These are phyloP conservation scores for Sanghuangporus weigelae DNA, from an alignment of 1,284 basidiomycete species.

Conservation along the genomic window DNA sequence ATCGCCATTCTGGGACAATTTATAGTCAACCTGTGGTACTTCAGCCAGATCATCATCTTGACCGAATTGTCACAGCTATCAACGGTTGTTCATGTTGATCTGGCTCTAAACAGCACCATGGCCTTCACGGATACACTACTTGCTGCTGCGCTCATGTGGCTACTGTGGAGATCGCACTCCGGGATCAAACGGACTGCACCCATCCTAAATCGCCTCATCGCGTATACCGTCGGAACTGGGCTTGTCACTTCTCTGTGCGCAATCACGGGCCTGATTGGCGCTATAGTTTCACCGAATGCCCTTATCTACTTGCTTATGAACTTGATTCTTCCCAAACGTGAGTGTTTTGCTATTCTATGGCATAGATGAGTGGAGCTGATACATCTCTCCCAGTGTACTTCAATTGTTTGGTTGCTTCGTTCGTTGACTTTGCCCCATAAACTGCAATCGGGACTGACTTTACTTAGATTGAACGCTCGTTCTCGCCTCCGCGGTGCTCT, in stretches of 20 bases:
- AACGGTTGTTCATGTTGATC: background rate
- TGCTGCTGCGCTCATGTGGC: background rate
- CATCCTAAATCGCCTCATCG: background rate
- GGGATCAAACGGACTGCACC: background rate
- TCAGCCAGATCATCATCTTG: background rate
- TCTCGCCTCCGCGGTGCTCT: background rate
- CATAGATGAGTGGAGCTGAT: background rate
- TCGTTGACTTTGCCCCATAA: background rate
- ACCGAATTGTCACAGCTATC: background rate
- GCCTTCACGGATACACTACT: background rate
- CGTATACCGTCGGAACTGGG: background rate
- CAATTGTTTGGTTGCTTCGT: background rate
- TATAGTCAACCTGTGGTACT: background rate
- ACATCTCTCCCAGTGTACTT: background rate
- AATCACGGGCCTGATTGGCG: background rate
- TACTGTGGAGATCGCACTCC: background rate
- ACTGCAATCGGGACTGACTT: too few species aligned
- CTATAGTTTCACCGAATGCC: background rate
- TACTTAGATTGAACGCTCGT: background rate
- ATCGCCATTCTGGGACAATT: background rate
- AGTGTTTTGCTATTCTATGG: background rate
- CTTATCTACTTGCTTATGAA: background rate
- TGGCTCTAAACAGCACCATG: background rate
- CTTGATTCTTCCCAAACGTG: background rate
- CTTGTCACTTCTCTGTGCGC: background rate